Evolutionary conservation across 1,284 basidiomycete species (phyloP).

Genomic region (Hortiboletus rubellus): DNA sequence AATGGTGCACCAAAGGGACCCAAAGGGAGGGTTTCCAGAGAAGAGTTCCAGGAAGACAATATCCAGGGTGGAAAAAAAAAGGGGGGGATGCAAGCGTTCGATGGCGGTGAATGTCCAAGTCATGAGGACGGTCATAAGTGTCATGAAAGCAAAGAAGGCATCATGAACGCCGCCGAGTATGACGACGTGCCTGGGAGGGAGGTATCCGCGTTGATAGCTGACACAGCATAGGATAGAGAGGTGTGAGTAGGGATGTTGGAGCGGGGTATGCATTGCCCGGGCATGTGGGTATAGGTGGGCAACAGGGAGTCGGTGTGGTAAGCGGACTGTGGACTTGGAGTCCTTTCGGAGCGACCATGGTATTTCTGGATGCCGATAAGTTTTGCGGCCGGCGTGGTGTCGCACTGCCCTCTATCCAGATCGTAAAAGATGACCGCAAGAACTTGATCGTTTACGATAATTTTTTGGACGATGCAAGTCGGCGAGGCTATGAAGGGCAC

Average conservation of each 20-base stretch:
- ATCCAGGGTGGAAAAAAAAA: slow-evolving; percentile 28
- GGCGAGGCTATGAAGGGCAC: slow-evolving; percentile 43
- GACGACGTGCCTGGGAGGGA: slow-evolving; percentile 27
- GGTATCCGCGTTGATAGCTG: slow-evolving; percentile 32
- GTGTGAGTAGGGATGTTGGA: slow-evolving; percentile 31
- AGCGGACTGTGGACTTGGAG: slow-evolving; percentile 30
- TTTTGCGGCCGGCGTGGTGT: slow-evolving; percentile 55
- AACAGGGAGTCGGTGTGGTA: slow-evolving; percentile 34
- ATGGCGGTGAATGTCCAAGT: slow-evolving; percentile 20
- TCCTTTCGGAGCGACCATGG: slow-evolving; percentile 35
- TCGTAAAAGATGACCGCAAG: slow-evolving; percentile 66
- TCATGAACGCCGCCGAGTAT: slow-evolving; percentile 35
- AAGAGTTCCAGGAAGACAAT: slow-evolving; percentile 34
- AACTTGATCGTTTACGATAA: slow-evolving; percentile 60
- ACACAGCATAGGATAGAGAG: slow-evolving; percentile 38
- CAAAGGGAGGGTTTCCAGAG: slow-evolving; percentile 7
- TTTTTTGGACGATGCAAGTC: slow-evolving; percentile 63
- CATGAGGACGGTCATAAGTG: slow-evolving; percentile 27
- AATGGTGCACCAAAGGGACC: slow-evolving; percentile 15
- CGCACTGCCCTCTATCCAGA: slow-evolving; percentile 53
- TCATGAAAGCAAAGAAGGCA: slow-evolving; percentile 39
- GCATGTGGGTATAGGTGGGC: slow-evolving; percentile 36
- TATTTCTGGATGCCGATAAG: slow-evolving; percentile 57
- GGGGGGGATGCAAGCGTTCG: slow-evolving; percentile 26
- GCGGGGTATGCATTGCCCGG: slow-evolving; percentile 39